These are phyloP conservation scores for Candida hispaniensis DNA, from an alignment of 805 yeast species.

Conservation along the genomic window DNA sequence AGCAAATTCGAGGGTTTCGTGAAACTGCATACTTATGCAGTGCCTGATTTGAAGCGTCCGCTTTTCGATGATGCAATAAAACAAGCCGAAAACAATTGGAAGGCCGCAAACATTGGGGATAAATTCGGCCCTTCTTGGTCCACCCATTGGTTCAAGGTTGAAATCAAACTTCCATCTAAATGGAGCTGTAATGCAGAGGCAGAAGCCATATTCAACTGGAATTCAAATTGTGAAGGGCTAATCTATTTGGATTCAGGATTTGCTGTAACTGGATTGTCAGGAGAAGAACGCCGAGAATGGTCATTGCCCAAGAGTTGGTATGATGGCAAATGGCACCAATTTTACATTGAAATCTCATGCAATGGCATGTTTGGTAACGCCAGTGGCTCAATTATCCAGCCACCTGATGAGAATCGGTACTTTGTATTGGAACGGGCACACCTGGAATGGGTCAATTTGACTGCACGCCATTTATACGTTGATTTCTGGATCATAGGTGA, in stretches of 20 bases:
- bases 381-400: slow-evolving; percentile 37
- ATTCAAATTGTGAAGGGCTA: slow-evolving; percentile 76
- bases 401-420: slow-evolving; percentile 62
- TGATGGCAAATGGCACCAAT: slow-evolving; percentile 44
- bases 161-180: slow-evolving; percentile 47
- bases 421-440: slow-evolving; percentile 64
- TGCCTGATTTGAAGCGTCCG: slow-evolving; percentile 61
- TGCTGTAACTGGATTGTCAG: slow-evolving; percentile 77
- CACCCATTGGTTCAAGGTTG: slow-evolving; percentile 82
- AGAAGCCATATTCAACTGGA: slow-evolving; percentile 66
- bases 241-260: slow-evolving; percentile 55
- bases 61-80: slow-evolving; percentile 48
- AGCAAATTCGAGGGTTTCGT: no score
- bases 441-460: slow-evolving; percentile 66
- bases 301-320: slow-evolving; percentile 47
- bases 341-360: slow-evolving; percentile 83
- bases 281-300: slow-evolving; percentile 70
- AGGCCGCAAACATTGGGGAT: slow-evolving; percentile 44
- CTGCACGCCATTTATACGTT: slow-evolving; percentile 62
- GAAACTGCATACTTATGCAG: slow-evolving; percentile 55
- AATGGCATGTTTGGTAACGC: slow-evolving; percentile 90
- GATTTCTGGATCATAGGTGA: slow-evolving; percentile 88
- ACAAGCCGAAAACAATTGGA: slow-evolving; percentile 35
- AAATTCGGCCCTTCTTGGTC: slow-evolving; percentile 94
- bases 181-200: slow-evolving; percentile 30